Evolutionary conservation across 225 moss, liverwort and hornwort genomes (phyloP).

Genomic region (Physcomitrium patens): DNA sequence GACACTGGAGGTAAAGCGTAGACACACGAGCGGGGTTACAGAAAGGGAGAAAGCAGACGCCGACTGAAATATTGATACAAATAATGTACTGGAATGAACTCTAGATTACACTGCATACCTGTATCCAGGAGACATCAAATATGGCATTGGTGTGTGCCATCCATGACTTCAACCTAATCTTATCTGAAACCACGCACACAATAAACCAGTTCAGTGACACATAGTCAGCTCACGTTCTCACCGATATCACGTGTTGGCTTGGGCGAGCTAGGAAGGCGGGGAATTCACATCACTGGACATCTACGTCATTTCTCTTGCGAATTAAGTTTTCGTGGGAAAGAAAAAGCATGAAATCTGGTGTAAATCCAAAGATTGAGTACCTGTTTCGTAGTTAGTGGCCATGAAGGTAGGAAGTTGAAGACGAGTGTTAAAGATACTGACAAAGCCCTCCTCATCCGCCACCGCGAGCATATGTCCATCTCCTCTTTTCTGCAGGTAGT

Average conservation of each 20-base stretch:
- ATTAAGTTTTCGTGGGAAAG: background rate
- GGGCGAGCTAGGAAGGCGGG: too few relatives aligned
- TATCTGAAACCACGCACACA: constrained; percentile 40
- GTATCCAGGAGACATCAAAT: constrained; percentile 88
- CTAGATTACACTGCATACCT: constrained; percentile 42
- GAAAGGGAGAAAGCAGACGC: too few relatives aligned
- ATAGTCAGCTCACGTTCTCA: too few relatives aligned
- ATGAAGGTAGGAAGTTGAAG: constrained; percentile 50
- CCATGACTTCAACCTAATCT: constrained; percentile 55
- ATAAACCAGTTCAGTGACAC: background rate
- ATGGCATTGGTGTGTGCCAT: constrained; percentile 85
- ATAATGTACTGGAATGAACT: too few relatives aligned
- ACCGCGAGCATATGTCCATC: constrained; percentile 73
- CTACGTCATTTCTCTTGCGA: background rate
- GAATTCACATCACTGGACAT: too few relatives aligned
- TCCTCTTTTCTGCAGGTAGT: constrained; percentile 54
- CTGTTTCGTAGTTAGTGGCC: constrained; percentile 44
- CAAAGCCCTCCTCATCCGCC: constrained; percentile 84
- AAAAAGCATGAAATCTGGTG: too few relatives aligned
- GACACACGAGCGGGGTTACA: too few relatives aligned
- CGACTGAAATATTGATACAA: too few relatives aligned
- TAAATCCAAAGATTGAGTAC: constrained; percentile 7
- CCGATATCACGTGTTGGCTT: too few relatives aligned
- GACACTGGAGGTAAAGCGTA: too few relatives aligned
- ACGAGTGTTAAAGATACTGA: constrained; percentile 72